Evolutionary conservation across 1,139 yeast species (phyloP).

Genomic region (Pichia sp.): DNA sequence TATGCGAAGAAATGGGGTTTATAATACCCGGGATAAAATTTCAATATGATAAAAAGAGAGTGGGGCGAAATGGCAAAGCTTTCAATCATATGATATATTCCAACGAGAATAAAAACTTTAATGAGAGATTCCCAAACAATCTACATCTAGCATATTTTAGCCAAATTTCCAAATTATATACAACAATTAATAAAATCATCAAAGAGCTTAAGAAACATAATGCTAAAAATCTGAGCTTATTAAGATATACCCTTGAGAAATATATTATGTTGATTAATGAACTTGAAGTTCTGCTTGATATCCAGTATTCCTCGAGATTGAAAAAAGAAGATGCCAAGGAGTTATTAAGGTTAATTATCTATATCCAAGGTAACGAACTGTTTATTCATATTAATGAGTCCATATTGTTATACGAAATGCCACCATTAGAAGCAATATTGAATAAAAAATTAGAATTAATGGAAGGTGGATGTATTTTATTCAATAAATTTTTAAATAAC

Average conservation of each 20-base stretch:
- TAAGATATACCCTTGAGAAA: slow-evolving; percentile 3
- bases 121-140: slow-evolving; percentile 9
- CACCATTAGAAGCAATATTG: slow-evolving; percentile 7
- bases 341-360: slow-evolving; percentile 1
- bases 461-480: slow-evolving; percentile 12
- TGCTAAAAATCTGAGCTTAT: neutral
- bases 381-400: neutral
- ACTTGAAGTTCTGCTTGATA: neutral
- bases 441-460: slow-evolving; percentile 4
- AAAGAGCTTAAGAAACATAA: neutral
- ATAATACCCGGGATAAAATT: slow-evolving; percentile 13
- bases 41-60: slow-evolving; percentile 7
- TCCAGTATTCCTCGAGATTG: neutral
- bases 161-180: neutral
- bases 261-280: slow-evolving; percentile 4
- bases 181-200: neutral
- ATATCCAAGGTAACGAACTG: slow-evolving; percentile 2
- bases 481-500: slow-evolving; percentile 5
- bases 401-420: neutral
- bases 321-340: slow-evolving; percentile 3
- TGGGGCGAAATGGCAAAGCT: slow-evolving; percentile 4
- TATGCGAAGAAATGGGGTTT: slow-evolving; percentile 15
- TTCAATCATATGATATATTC: slow-evolving; percentile 2
- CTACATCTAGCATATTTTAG: slow-evolving; percentile 1
- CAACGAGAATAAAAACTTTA: slow-evolving; percentile 11